Evolutionary conservation across 345 rosid species (phyloP), one percentile per base, ranked within the genome.

Genomic region (Aquilaria sinensis): DNA sequence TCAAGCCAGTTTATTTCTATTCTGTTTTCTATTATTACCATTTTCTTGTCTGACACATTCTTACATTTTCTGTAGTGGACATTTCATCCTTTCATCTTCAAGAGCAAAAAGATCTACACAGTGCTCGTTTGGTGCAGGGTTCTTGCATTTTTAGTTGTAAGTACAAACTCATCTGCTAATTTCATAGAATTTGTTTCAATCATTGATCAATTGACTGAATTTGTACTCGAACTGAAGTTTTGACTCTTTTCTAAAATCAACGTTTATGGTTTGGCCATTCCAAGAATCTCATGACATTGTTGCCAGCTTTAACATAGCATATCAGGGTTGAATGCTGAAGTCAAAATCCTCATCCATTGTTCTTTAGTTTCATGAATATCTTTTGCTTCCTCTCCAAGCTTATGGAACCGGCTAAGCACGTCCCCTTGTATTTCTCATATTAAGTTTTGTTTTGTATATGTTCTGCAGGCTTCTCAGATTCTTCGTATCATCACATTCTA

Each of bases 111-210:
- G 82, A 80, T 95, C 84, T 95, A 91, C 80, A 95, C 98, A 6
- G 98, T 95, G 65, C 77, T 95, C 33, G 59, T 91, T 47, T 95
- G 99, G 99, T 95, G 98, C 86, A 85, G 99, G 79, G 92, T 95
- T 80, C 77, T 91, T 51, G 92, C 97, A 45, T 91, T 85, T 79
- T 77, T 95, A 80, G 96, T 85, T 68, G 99, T 95, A 82, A 91
- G 98, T 85, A 47, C 67, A 31, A 33, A 5, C 43, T 37, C 8
- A 23, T 23, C 8, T 37, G 7, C 43, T 37, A 5, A 5, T 37
- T 37, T 37, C 43, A 37, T 6, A 37, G 8, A 37, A 37, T 37
- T 37, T 37, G 43, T 37, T 37, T 37, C 43, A 37, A 9, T 37
- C 43, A 37, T 37, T 37, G 43, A 3, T 37, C 43, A 37, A 37